Conservation (phyloP, 305 asterid genomes). For the Fraxinus albicans region DNA sequence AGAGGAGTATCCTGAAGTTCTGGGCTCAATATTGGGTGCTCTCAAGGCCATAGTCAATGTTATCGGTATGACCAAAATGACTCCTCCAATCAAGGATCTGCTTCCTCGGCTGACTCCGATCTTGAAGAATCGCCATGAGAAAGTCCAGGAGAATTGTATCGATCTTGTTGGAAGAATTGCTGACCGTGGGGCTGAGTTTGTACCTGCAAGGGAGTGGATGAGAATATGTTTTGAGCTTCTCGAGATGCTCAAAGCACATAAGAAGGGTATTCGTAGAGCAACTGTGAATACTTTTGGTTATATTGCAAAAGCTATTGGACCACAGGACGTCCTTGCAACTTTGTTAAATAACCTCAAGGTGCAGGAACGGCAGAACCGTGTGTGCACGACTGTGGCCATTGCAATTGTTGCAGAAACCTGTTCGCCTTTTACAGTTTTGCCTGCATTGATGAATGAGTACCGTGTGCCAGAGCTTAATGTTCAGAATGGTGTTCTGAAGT, state of each 20-base stretch:
- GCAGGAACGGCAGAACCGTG: constrained; percentile 97
- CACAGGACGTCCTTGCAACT: constrained; percentile 94
- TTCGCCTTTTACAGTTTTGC: constrained; percentile 88
- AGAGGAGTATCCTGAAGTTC: constrained; percentile 92
- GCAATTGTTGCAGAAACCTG: constrained; percentile 98
- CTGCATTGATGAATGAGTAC: constrained; percentile 91
- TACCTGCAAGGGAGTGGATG: constrained; percentile 98
- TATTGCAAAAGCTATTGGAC: constrained; percentile 95
- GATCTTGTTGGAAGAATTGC: constrained; percentile 97
- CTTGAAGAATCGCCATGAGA: constrained; percentile 91
- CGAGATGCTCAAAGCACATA: constrained; percentile 98
- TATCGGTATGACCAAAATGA: constrained; percentile 97
- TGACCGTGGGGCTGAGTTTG: constrained; percentile 93
- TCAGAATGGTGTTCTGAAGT: constrained; percentile 92
- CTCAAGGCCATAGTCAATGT: constrained; percentile 93
- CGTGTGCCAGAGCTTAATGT: constrained; percentile 96
- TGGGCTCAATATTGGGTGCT: constrained; percentile 94
- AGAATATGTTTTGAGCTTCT: constrained; percentile 95
- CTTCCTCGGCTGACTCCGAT: constrained; percentile 94
- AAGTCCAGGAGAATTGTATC: constrained; percentile 94
- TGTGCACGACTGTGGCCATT: constrained; percentile 94
- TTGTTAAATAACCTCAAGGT: constrained; percentile 87
- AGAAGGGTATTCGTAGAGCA: constrained; percentile 94
- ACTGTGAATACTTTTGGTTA: constrained; percentile 95
- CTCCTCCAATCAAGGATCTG: constrained; percentile 91